Base-by-base conservation (phyloP, 805 yeast species). In the Metschnikowia lachancei region DNA sequence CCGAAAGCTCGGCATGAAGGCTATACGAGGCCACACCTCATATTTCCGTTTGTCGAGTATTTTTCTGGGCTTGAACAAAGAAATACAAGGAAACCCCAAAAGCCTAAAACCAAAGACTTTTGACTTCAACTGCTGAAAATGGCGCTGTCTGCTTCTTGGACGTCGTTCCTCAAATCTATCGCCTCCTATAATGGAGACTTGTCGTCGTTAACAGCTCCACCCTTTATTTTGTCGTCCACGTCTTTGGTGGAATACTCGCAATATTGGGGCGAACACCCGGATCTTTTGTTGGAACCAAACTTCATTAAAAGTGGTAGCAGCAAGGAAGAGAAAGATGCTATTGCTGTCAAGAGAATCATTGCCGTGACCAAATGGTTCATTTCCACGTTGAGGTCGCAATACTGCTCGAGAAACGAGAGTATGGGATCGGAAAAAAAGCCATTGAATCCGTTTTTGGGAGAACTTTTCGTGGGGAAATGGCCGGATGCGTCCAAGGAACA, bases 371-470 rank as follows among this genome's bases (percentile, higher is more conserved):
- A 76, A 65, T 90, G 97, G 96, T 92, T 90, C 58, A 82, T 92
- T 46, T 84, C 95, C 20, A 90, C 97, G 17, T 75, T 94, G 56
- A 81, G 92, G 64, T 88, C 96, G 20, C 98, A 94, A 70, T 94
- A 92, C 66, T 87, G 96, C 63, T 85, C 95, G 18, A 80, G 99
- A 64, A 87, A 82, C 64, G 97, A 92, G 70, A 77, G 83, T 44
- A 78, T 87, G 78, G 98, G 98, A n/a, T 77, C 88, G 35, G 99
- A 94, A 69, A 94, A 94, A 78, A 94, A 94, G 69, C 98, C 99
- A 8, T 74, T 94, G 64, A 94, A 94, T 64, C 99, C 99, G 37
- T 92, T 94, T 61, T 72, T 94, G 54, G 99, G 99, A 47, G 99
- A 94, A 71, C 74, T 90, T 41, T 94, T 91, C 59, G 86, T 88